phyloP scores from a whole-genome alignment of 2,329 filamentous ascomycete genomes.

The Colletotrichum sp. region DNA sequence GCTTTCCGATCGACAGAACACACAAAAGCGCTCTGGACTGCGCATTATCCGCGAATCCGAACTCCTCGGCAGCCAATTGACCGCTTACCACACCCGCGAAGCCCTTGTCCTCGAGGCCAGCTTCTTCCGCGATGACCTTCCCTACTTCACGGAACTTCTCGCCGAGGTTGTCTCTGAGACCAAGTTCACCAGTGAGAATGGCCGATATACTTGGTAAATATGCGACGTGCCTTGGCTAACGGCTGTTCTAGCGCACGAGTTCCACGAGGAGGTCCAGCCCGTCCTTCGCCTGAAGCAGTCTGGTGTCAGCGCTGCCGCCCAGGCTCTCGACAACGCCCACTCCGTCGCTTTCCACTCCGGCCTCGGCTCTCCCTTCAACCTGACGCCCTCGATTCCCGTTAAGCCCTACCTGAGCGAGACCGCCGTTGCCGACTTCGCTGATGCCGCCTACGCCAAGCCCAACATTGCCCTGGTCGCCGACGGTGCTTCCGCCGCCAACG shows the following conservation, averaged over 20 bases:
- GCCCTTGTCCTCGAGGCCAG: conserved; percentile 90
- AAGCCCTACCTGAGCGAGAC: conserved; percentile 82
- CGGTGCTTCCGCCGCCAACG: conserved; percentile 75
- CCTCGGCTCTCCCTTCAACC: conserved; percentile 80
- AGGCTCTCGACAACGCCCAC: conserved; percentile 88
- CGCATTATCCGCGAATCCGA: conserved; percentile 95
- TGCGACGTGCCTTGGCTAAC: conserved; percentile 12
- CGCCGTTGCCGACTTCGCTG: conserved; percentile 76
- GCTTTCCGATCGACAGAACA: conserved; percentile 65
- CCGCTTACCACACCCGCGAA: conserved; percentile 88
- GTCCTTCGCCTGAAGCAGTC: conserved; percentile 77
- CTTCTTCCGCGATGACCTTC: conserved; percentile 94
- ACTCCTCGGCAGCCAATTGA: conserved; percentile 90
- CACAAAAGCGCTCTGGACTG: conserved; percentile 83
- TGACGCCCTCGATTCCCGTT: conserved; percentile 72
- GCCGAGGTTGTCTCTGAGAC: conserved; percentile 89
- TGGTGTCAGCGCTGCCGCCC: conserved; percentile 66
- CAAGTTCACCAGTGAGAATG: conserved; percentile 75
- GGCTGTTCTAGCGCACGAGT: conserved; percentile 74
- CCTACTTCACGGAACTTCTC: conserved; percentile 96
- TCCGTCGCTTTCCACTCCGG: conserved; percentile 90
- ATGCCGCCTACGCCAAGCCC: conserved; percentile 81
- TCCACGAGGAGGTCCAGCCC: conserved; percentile 84
- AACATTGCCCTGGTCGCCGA: conserved; percentile 94
- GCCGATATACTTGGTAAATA: not conserved